Percentiles rank a stretch among this genome's conserved stretches.
Evolutionary conservation across 2,329 filamentous ascomycete species (phyloP).

Genomic region (Paecilomyces formosus): DNA sequence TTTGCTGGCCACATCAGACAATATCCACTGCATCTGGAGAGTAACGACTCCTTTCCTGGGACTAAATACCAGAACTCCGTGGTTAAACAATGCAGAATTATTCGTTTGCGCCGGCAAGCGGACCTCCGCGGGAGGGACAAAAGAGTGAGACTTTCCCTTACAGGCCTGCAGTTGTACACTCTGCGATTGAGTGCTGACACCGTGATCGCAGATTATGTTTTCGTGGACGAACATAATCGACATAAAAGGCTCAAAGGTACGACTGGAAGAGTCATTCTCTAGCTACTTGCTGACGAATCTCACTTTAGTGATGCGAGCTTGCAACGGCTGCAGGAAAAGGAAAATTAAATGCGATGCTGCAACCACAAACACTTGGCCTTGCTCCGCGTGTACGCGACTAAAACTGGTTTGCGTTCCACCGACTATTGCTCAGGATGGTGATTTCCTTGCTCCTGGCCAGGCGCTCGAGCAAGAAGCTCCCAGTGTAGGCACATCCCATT

Average conservation of each 20-base stretch:
- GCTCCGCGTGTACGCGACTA: constrained; percentile 82
- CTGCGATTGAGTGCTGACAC: background rate
- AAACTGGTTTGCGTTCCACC: constrained; percentile 92
- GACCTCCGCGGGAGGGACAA: constrained; percentile 65
- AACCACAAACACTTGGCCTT: constrained; percentile 96
- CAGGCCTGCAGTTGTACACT: background rate
- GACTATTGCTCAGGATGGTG: constrained; percentile 66
- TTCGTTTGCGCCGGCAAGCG: constrained; percentile 61
- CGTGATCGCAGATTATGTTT: constrained; percentile 74
- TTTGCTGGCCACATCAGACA: background rate
- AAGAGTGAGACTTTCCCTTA: constrained; percentile 59
- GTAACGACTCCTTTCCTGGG: background rate
- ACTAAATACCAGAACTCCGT: background rate
- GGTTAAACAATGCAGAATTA: constrained; percentile 57
- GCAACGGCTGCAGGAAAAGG: constrained; percentile 85
- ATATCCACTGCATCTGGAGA: too few species aligned
- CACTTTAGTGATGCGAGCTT: constrained; percentile 84
- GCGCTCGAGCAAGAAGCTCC: constrained; percentile 16
- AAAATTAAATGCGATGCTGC: constrained; percentile 99
- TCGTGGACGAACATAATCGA: constrained; percentile 96
- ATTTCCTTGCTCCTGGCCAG: constrained; percentile 22
- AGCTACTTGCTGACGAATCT: constrained; percentile 3
- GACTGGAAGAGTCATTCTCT: constrained; percentile 3
- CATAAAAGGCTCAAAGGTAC: constrained; percentile 93
- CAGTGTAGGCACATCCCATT: constrained; percentile 22